Conservation (phyloP, 345 rosid species). For the Citrus hindsii region DNA sequence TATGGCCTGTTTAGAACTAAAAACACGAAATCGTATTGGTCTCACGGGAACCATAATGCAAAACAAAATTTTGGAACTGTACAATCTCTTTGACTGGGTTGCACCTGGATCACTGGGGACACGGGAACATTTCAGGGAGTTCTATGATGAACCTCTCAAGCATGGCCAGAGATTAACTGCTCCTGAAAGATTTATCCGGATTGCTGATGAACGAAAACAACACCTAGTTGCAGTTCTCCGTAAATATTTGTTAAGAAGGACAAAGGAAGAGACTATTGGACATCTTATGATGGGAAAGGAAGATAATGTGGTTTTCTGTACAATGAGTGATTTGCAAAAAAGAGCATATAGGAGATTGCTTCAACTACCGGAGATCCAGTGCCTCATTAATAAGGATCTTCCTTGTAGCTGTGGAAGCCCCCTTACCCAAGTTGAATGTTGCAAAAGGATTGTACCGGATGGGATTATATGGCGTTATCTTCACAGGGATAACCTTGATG, state of each 20-base stretch:
- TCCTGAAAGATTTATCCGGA: constrained; percentile 64
- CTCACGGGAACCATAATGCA: constrained; percentile 94
- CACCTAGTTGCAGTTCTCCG: constrained; percentile 64
- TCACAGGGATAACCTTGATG: constrained; percentile 78
- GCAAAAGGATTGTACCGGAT: constrained; percentile 79
- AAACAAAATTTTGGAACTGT: constrained; percentile 87
- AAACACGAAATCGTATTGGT: constrained; percentile 66
- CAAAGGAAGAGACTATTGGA: constrained; percentile 95
- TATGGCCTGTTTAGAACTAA: constrained; percentile 58
- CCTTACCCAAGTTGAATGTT: constrained; percentile 83
- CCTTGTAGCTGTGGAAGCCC: constrained; percentile 94
- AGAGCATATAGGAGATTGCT: constrained; percentile 79
- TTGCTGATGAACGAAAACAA: constrained; percentile 80
- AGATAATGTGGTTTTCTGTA: constrained; percentile 91
- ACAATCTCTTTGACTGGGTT: constrained; percentile 89
- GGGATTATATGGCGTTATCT: constrained; percentile 89
- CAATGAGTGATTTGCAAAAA: constrained; percentile 88
- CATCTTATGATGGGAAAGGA: constrained; percentile 98
- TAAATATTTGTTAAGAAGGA: constrained; percentile 87
- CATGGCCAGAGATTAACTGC: constrained; percentile 90
- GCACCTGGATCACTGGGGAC: constrained; percentile 84
- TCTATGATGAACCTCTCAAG: constrained; percentile 83
- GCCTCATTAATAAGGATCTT: constrained; percentile 84
- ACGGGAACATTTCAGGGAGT: constrained; percentile 83
- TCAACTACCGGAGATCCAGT: constrained; percentile 78